Percentiles rank a stretch among this genome's conserved stretches.
Evolutionary conservation across 495 filamentous ascomycete species (phyloP).

Genomic region (Aspergillus heteromorphus): DNA sequence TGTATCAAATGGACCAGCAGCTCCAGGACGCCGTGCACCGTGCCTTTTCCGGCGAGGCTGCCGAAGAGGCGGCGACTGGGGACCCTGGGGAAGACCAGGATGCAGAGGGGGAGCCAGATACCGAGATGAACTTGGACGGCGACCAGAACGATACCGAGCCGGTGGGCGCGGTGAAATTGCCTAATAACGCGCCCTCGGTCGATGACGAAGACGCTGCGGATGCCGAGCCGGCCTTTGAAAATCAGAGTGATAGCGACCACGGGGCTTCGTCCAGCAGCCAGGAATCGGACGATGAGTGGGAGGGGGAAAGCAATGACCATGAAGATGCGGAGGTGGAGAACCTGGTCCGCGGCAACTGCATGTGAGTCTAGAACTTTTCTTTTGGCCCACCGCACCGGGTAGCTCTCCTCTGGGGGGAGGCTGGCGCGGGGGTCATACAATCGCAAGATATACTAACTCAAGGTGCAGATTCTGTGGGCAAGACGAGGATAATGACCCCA

Average conservation of each 20-base stretch:
- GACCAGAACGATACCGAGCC: conserved; percentile 52
- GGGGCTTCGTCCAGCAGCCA: conserved; percentile 50
- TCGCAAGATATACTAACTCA: conserved; percentile 17
- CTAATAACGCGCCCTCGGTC: conserved; percentile 45
- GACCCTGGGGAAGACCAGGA: conserved; percentile 28
- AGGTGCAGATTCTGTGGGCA: conserved; percentile 62
- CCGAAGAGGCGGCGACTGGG: conserved; percentile 32
- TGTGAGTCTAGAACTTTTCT: conserved; percentile 46
- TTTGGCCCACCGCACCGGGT: conserved; percentile 7
- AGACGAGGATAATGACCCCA: conserved; percentile 81
- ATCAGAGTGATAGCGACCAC: conserved; percentile 35
- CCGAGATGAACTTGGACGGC: conserved; percentile 23
- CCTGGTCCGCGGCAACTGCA: conserved; percentile 56
- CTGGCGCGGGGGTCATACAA: not conserved
- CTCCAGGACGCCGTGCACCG: conserved; percentile 49
- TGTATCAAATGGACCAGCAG: conserved; percentile 43
- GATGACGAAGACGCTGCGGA: conserved; percentile 40
- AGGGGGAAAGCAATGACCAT: conserved; percentile 54
- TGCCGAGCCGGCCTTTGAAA: conserved; percentile 37
- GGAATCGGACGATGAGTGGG: conserved; percentile 69
- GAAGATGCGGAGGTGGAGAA: conserved; percentile 65
- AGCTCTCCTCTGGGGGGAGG: conserved; percentile 7
- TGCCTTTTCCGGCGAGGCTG: conserved; percentile 47
- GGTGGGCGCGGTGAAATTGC: conserved; percentile 72
- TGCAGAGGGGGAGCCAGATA: conserved; percentile 26